These are phyloP conservation scores for Tagetes erecta DNA, from an alignment of 129 eudicot species.

Conservation along the genomic window DNA sequence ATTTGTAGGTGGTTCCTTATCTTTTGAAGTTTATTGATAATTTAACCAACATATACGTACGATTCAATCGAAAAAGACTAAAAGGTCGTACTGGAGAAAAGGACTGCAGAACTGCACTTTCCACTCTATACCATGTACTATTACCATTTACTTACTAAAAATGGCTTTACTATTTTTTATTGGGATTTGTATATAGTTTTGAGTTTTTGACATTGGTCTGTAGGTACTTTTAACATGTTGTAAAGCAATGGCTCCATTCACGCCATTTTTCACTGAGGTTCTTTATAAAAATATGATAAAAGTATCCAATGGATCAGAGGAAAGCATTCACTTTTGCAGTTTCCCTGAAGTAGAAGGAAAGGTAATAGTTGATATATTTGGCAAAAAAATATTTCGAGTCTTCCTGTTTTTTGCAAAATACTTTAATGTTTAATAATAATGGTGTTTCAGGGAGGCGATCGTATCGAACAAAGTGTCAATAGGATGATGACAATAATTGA, in stretches of 20 bases:
- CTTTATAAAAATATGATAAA: constrained; percentile 74
- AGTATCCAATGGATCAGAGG: constrained; percentile 63
- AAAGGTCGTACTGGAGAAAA: constrained; percentile 89
- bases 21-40: constrained; percentile 74
- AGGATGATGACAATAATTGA: constrained; percentile 87
- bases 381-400: not conserved
- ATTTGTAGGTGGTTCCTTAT: constrained; percentile 77
- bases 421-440: not conserved
- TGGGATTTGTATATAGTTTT: not conserved
- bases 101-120: constrained; percentile 88
- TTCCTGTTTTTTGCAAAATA: not conserved
- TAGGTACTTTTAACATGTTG: constrained; percentile 80
- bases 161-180: not conserved
- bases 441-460: constrained; percentile 59
- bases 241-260: constrained; percentile 91
- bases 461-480: constrained; percentile 81
- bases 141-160: constrained; percentile 4
- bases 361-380: constrained; percentile 29
- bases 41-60: constrained; percentile 77
- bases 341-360: constrained; percentile 80
- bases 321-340: constrained; percentile 81
- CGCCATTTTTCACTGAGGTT: constrained; percentile 91
- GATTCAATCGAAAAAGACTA: constrained; percentile 84
- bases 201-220: not conserved
- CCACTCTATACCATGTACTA: constrained; percentile 76